Evolutionary conservation across 2,329 filamentous ascomycete genomes (phyloP).

Genomic region (Sporothrix humicola): DNA sequence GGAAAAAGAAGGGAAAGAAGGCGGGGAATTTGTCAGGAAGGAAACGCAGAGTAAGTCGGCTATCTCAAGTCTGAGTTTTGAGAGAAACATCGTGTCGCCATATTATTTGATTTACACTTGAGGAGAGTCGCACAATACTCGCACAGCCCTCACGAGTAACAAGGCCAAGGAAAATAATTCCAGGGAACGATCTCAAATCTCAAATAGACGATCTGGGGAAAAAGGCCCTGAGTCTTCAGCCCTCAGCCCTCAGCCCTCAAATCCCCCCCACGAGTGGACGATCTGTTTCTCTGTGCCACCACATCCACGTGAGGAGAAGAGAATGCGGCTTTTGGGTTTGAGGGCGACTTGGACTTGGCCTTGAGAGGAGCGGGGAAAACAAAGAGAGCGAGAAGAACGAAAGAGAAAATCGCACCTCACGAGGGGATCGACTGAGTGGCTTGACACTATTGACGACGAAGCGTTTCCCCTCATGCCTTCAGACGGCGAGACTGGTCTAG

Average conservation of each 20-base stretch:
- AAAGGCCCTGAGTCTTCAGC: neutral
- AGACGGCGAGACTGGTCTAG: neutral
- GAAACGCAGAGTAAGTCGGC: too few relatives aligned
- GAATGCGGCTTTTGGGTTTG: neutral
- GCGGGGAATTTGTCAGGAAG: too few relatives aligned
- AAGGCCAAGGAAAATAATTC: neutral
- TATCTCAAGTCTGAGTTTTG: too few relatives aligned
- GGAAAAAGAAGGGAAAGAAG: too few relatives aligned
- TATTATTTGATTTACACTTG: neutral
- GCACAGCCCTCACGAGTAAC: neutral
- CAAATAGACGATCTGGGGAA: neutral
- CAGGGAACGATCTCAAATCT: neutral
- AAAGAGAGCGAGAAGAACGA: neutral
- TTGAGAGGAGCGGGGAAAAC: neutral
- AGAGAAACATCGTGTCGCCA: neutral
- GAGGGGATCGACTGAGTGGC: neutral
- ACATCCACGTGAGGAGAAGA: neutral
- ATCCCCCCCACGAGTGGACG: neutral
- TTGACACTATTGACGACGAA: slow-evolving; percentile 4
- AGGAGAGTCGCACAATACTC: neutral
- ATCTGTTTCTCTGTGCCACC: neutral
- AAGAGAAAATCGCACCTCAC: neutral
- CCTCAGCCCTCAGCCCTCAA: too few relatives aligned
- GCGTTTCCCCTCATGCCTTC: neutral
- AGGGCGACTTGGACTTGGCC: too few relatives aligned